Evolutionary conservation across 2,329 filamentous ascomycete genomes (phyloP).

Genomic region (Cytospora mali): DNA sequence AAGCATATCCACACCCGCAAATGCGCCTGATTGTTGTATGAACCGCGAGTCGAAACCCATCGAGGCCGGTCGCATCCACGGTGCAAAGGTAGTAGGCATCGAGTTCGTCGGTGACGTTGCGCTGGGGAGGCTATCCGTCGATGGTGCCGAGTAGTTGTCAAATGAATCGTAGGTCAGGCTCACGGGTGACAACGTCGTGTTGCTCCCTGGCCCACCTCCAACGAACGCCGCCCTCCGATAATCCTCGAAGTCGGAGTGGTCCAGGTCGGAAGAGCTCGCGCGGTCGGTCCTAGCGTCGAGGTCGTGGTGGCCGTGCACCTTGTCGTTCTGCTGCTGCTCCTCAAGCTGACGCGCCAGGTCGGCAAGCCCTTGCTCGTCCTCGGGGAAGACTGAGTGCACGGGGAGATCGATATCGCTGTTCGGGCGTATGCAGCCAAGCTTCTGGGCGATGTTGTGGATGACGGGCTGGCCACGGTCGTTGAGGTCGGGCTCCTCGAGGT

Average conservation of each 20-base stretch:
- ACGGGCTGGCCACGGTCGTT: slow-evolving; percentile 66
- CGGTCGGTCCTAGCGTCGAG: slow-evolving; percentile 50
- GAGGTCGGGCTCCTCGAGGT: slow-evolving; percentile 63
- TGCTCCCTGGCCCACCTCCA: slow-evolving; percentile 37
- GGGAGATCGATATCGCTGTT: slow-evolving; percentile 63
- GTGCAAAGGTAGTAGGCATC: slow-evolving; percentile 26
- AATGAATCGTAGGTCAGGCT: slow-evolving; percentile 53
- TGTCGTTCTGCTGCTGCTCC: slow-evolving; percentile 45
- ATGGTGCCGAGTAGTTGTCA: slow-evolving; percentile 37
- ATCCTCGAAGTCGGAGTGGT: slow-evolving; percentile 60
- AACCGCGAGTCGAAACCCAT: slow-evolving; percentile 45
- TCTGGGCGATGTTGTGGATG: slow-evolving; percentile 66
- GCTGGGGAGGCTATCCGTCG: slow-evolving; percentile 36
- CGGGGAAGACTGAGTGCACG: slow-evolving; percentile 61
- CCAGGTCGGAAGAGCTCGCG: slow-evolving; percentile 57
- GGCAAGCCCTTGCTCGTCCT: slow-evolving; percentile 60
- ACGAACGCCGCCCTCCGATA: slow-evolving; percentile 54
- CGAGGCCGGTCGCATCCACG: slow-evolving; percentile 29
- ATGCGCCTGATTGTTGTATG: slow-evolving; percentile 44
- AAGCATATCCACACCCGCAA: slow-evolving; percentile 50
- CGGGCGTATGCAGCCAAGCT: slow-evolving; percentile 65
- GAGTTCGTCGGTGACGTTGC: slow-evolving; percentile 38
- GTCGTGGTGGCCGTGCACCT: slow-evolving; percentile 37
- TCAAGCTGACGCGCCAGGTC: slow-evolving; percentile 60
- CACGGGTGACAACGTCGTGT: slow-evolving; percentile 56